phyloP scores from a whole-genome alignment of 108 stramenopile species.

The Thalassiosira profunda region DNA sequence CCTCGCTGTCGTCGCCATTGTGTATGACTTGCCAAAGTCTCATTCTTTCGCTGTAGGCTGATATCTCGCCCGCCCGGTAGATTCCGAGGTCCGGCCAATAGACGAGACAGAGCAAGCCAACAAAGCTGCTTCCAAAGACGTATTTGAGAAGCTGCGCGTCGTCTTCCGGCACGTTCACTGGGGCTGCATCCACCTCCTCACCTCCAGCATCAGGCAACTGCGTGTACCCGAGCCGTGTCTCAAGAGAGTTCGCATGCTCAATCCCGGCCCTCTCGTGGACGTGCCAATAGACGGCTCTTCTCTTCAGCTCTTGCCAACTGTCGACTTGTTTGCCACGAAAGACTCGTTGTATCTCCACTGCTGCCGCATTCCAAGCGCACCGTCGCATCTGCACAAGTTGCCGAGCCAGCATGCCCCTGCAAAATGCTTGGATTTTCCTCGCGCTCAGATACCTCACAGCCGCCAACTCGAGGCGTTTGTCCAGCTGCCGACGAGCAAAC shows the following conservation, averaged over 20 bases:
- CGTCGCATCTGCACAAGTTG: not conserved
- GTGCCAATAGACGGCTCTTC: not conserved
- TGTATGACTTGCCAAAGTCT: slow-evolving; percentile 9
- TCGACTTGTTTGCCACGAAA: not conserved
- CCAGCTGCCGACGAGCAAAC: not conserved
- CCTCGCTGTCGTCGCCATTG: slow-evolving; percentile 5
- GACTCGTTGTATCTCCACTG: slow-evolving; percentile 3
- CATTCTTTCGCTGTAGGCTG: slow-evolving; percentile 4
- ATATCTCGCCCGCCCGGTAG: not conserved
- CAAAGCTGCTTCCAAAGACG: slow-evolving; percentile 8
- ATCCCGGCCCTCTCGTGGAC: not conserved
- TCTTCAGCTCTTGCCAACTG: not conserved
- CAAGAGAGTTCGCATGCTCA: not conserved
- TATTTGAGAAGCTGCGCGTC: not conserved
- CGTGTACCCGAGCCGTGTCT: not conserved
- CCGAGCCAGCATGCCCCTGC: not conserved
- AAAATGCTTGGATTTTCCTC: not conserved
- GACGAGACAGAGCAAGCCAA: not conserved
- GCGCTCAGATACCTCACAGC: not conserved
- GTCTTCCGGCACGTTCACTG: not conserved
- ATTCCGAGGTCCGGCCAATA: slow-evolving; percentile 5
- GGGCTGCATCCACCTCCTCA: not conserved
- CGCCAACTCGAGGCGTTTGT: not conserved
- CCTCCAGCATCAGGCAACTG: not conserved
- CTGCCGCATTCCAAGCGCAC: not conserved